phyloP scores from a whole-genome alignment of 192 early-diverging fungal genomes.

The Pecoramyces ruminantium region DNA sequence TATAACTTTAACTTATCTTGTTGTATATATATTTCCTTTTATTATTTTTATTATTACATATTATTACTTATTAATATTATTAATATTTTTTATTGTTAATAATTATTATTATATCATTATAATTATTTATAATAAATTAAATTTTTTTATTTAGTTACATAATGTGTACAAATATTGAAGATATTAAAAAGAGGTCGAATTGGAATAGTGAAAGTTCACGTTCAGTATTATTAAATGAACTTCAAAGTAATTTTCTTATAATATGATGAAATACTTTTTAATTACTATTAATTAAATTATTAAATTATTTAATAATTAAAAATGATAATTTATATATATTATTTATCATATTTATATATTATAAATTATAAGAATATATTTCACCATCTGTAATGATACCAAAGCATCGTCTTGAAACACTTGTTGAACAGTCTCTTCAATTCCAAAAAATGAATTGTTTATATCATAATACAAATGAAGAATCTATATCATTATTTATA shows the following conservation, averaged over 20 bases:
- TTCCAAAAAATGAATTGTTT: constrained; percentile 59
- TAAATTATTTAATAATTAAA: too few species aligned
- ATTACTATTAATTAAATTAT: too few species aligned
- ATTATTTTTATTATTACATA: too few species aligned
- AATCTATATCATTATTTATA: constrained; percentile 35
- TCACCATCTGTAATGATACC: constrained; percentile 76
- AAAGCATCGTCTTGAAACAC: constrained; percentile 54
- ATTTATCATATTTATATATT: too few species aligned
- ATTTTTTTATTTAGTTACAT: constrained; percentile 27
- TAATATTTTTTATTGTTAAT: constrained; percentile 8
- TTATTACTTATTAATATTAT: too few species aligned
- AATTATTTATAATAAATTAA: not conserved
- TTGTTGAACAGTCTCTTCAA: constrained; percentile 64
- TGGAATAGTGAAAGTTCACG: constrained; percentile 78
- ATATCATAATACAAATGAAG: constrained; percentile 56
- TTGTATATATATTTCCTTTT: too few species aligned
- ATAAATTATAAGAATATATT: constrained; percentile 57
- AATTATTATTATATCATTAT: not conserved
- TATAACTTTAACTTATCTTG: too few species aligned
- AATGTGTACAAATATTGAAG: constrained; percentile 47
- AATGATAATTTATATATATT: too few species aligned
- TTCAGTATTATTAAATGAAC: constrained; percentile 27
- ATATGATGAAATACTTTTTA: too few species aligned
- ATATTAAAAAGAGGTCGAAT: constrained; percentile 40
- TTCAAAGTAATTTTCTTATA: constrained; percentile 61